Evolutionary conservation across 2,329 filamentous ascomycete species (phyloP).

Genomic region (Neurospora crassa): DNA sequence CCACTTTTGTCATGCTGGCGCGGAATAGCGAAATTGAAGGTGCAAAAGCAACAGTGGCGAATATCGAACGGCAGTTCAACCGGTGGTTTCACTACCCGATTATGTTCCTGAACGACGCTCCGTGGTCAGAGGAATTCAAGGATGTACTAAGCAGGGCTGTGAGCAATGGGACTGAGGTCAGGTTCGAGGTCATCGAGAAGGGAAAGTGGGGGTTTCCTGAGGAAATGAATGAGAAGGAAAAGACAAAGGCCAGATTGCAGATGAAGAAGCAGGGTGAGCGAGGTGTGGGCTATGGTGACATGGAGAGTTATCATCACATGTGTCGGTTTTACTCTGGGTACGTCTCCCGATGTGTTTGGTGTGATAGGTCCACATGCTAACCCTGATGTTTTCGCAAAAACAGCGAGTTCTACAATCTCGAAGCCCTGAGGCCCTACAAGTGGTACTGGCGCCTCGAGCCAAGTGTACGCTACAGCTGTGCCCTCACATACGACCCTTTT

Average conservation of each 20-base stretch:
- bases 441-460: slow-evolving; percentile 41
- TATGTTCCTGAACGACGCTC: slow-evolving; percentile 37
- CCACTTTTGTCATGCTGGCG: slow-evolving; percentile 36
- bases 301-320: slow-evolving; percentile 32
- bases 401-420: slow-evolving; percentile 31
- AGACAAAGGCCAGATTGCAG: slow-evolving; percentile 6
- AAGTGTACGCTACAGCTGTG: slow-evolving; percentile 33
- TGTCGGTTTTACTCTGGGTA: slow-evolving; percentile 32
- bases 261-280: slow-evolving; percentile 19
- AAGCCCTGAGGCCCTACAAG: slow-evolving; percentile 31
- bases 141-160: slow-evolving; percentile 26
- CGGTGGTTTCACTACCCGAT: slow-evolving; percentile 37
- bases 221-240: slow-evolving; percentile 13
- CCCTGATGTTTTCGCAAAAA: background rate
- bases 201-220: slow-evolving; percentile 32
- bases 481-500: slow-evolving; percentile 38
- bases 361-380: background rate
- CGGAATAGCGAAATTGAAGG: slow-evolving; percentile 33
- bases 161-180: slow-evolving; percentile 23
- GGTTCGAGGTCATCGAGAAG: slow-evolving; percentile 32
- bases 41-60: slow-evolving; percentile 29
- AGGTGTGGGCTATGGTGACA: slow-evolving; percentile 28
- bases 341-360: slow-evolving; percentile 13
- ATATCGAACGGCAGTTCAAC: slow-evolving; percentile 36
- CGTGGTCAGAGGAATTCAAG: slow-evolving; percentile 31